These are phyloP conservation scores for Zoysia pacifica DNA, from an alignment of 176 grass and related monocot genomes.

Conservation along the genomic window DNA sequence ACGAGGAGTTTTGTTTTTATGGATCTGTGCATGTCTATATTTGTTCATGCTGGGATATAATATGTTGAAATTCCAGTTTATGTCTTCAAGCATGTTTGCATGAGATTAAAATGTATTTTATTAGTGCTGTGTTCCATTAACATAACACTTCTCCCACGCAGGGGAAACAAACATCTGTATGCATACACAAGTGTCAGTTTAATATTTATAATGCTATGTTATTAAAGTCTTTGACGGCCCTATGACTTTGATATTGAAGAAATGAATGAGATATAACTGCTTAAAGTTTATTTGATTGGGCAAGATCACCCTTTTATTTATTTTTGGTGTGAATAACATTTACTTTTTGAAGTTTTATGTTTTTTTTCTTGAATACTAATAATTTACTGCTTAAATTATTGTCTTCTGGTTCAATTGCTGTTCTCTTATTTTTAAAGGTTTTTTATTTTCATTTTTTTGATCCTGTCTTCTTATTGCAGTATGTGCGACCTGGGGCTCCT, in stretches of 20 bases:
- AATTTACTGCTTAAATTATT: constrained; percentile 14
- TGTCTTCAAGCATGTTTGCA: constrained; percentile 9
- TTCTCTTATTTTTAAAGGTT: constrained; percentile 5
- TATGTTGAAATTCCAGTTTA: constrained; percentile 8
- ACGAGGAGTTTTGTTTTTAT: background rate
- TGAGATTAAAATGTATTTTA: constrained; percentile 15
- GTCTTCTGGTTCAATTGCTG: background rate
- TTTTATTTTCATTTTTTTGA: constrained; percentile 30
- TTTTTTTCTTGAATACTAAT: constrained; percentile 26
- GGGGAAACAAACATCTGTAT: background rate
- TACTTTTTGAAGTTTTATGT: constrained; percentile 3
- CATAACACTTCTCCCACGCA: background rate
- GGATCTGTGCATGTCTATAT: constrained; percentile 1
- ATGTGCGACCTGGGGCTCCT: constrained; percentile 80
- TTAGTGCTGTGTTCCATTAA: constrained; percentile 30
- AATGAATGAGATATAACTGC: constrained; percentile 21
- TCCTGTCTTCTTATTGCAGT: constrained; percentile 56
- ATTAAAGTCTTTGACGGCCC: background rate
- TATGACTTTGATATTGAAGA: constrained; percentile 14
- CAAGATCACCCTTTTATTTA: background rate
- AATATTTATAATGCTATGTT: background rate
- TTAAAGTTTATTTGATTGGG: constrained; percentile 11
- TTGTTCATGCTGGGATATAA: constrained; percentile 6
- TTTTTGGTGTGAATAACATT: background rate
- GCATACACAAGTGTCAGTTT: constrained; percentile 11